A percentile compares a stretch with the other conserved stretches of the same genome.
These are phyloP conservation scores for Coemansia sp. DNA, from an alignment of 192 early-diverging fungal genomes.

Conservation along the genomic window DNA sequence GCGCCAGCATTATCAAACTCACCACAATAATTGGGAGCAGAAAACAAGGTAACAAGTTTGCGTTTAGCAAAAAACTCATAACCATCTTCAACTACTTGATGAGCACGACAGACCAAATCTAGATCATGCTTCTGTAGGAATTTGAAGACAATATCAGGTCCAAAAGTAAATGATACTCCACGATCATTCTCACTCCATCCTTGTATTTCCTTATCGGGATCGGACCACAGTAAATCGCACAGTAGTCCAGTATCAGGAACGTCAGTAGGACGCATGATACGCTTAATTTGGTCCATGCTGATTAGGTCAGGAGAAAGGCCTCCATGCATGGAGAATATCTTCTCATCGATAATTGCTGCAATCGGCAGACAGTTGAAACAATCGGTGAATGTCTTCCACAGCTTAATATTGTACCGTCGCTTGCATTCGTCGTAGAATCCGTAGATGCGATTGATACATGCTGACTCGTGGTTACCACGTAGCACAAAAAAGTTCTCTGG, in stretches of 20 bases:
- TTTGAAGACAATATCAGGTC: slow-evolving; percentile 87
- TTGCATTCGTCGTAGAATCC: slow-evolving; percentile 99
- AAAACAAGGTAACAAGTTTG: slow-evolving; percentile 93
- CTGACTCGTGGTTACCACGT: slow-evolving; percentile 98
- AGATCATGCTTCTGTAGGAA: slow-evolving; percentile 96
- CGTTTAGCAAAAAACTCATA: slow-evolving; percentile 99
- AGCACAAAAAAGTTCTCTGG: slow-evolving; percentile 99
- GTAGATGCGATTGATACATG: slow-evolving; percentile 95
- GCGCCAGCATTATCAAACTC: slow-evolving; percentile 87
- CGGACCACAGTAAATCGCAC: slow-evolving; percentile 96
- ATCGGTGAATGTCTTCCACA: slow-evolving; percentile 99
- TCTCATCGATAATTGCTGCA: slow-evolving; percentile 96
- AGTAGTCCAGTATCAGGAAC: slow-evolving; percentile 96
- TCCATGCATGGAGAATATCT: slow-evolving; percentile 98
- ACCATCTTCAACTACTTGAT: slow-evolving; percentile 98
- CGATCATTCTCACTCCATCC: slow-evolving; percentile 98
- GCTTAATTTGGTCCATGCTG: slow-evolving; percentile 95
- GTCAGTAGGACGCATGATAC: slow-evolving; percentile 97
- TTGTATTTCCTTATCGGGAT: slow-evolving; percentile 93
- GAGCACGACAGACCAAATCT: slow-evolving; percentile 96
- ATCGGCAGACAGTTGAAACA: slow-evolving; percentile 99
- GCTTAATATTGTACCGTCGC: slow-evolving; percentile 95
- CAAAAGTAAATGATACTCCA: slow-evolving; percentile 95
- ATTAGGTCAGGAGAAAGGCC: slow-evolving; percentile 96
- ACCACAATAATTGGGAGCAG: slow-evolving; percentile 96